Evolutionary conservation across 441 rosid genomes (phyloP).

Genomic region (Euphorbia corollata): DNA sequence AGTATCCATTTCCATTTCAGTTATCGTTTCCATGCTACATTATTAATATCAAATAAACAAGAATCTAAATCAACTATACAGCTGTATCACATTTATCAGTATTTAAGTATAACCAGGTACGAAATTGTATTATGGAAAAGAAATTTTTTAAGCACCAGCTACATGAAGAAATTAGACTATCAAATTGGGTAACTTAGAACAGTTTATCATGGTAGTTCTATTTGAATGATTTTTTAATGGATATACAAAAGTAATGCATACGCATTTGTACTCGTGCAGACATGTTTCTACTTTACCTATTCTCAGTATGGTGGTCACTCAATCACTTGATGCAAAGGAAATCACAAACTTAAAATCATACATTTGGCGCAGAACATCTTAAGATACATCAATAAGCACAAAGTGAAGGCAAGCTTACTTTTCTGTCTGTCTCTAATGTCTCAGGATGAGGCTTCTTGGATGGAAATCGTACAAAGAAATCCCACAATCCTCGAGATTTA

Average conservation of each 20-base stretch:
- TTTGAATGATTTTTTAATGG: neutral
- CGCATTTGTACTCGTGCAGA: conserved; percentile 1
- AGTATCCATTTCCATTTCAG: no score
- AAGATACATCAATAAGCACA: conserved; percentile 14
- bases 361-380: conserved; percentile 2
- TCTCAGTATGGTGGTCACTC: neutral
- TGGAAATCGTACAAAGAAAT: conserved; percentile 41
- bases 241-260: neutral
- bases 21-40: no score
- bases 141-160: neutral
- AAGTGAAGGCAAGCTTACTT: conserved; percentile 33
- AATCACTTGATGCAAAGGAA: conserved; percentile 7
- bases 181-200: neutral
- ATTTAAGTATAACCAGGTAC: neutral
- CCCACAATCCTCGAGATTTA: conserved; percentile 59
- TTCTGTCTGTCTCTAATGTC: conserved; percentile 29
- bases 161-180: neutral
- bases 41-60: neutral
- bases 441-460: conserved; percentile 36
- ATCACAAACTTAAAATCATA: neutral
- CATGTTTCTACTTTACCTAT: neutral
- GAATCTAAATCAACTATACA: neutral
- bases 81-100: neutral
- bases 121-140: neutral
- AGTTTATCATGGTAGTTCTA: neutral